Conservation (phyloP, 129 eudicot species). For the sunflower (Helianthus annuus) region HanXRQr2.0-SUNRISE NC_035434.2:145522017-145522516, state of each 20-base stretch:
- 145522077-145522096: constrained; percentile 36
- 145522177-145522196: constrained; percentile 25
- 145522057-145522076: constrained; percentile 39
- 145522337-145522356: constrained; percentile 31
- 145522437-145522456: constrained; percentile 36
- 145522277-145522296: constrained; percentile 20
- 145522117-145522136: constrained; percentile 26
- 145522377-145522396: constrained; percentile 43
- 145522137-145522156: constrained; percentile 13
- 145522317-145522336: not conserved
- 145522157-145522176: constrained; percentile 18
- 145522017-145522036: constrained; percentile 41
- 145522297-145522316: constrained; percentile 27
- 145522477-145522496: constrained; percentile 7
- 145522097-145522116: constrained; percentile 24
- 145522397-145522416: constrained; percentile 22
- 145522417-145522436: constrained; percentile 37
- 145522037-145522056: constrained; percentile 29
- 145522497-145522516: not conserved
- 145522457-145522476: constrained; percentile 26
- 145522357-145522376: constrained; percentile 20
- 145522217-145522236: constrained; percentile 42
- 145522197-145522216: constrained; percentile 31
- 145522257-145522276: constrained; percentile 45
- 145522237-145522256: constrained; percentile 11